Base-by-base conservation (phyloP, 495 filamentous ascomycete species). In the Thermothielavioides terrestris region DNA sequence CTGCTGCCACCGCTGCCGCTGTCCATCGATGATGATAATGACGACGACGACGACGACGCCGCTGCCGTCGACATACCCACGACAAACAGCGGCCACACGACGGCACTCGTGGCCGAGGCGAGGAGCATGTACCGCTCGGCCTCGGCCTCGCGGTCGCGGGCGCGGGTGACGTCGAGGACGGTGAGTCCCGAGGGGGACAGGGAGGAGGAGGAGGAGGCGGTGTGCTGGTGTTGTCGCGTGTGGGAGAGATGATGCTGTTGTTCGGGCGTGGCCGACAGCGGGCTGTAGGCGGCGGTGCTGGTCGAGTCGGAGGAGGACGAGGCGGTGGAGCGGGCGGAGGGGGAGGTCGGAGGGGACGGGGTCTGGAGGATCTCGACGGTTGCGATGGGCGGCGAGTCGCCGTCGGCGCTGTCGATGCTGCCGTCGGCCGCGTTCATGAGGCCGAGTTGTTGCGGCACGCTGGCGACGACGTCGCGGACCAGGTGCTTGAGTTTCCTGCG, bases 371-470 rank as follows among this genome's bases (percentile, higher is more conserved):
- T 63, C 35, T 67, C 61, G 40, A 68, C 63, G 28, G 59, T 66
- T 7, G 60, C 50, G 41, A 65, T 65, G 5, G 62, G 55, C 6
- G 64, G 44, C 1, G 56, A 28, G 18, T 36, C 38, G 15, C 49
- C 40, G 31, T 49, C 45, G 9, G 39, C 43, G 22, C 21, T 41
- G 39, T 55, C 57, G 31, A 59, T 53, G 55, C 22, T 55, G 43
- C 53, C 55, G 49, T 58, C 57, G 35, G 38, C 36, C 10, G 61
- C 45, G 49, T 62, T 62, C 31, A 69, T 50, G 20, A 68, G 54
- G 20, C 68, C 69, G 15, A 66, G 60, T 37, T 70, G 58, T 42
- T 75, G 72, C 6, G 77, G 75, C 1, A 78, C 63, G 41, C 64
- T 76, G 31, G 68, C 70, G 23, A 70, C 51, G 20, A 78, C 69